Evolutionary conservation across 2,329 filamentous ascomycete species (phyloP).

Genomic region (Cladosporium colombiae): DNA sequence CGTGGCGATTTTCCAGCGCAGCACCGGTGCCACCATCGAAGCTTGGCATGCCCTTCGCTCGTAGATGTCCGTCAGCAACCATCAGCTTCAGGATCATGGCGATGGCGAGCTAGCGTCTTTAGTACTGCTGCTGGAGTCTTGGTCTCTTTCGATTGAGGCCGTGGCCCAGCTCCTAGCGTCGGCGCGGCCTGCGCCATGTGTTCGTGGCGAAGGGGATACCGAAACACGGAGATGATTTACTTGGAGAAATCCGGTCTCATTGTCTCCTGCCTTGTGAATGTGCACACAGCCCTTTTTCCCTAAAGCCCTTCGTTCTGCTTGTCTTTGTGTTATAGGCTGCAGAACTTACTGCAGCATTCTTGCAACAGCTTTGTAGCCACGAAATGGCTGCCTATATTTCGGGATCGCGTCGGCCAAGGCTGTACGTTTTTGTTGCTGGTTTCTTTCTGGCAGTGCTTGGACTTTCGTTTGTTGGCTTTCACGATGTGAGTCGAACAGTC

Average conservation of each 20-base stretch:
- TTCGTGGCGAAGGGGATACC: conserved; percentile 12
- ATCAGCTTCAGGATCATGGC: background rate
- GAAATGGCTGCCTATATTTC: background rate
- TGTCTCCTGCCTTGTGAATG: background rate
- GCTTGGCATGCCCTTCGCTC: background rate
- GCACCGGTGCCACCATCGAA: background rate
- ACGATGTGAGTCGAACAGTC: background rate
- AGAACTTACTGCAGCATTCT: background rate
- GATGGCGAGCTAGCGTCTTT: conserved; percentile 7
- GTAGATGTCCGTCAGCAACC: background rate
- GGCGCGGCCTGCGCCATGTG: conserved; percentile 7
- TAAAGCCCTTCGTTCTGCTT: background rate
- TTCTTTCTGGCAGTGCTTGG: conserved; percentile 6
- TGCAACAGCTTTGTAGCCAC: background rate
- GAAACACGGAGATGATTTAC: background rate
- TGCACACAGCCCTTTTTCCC: background rate
- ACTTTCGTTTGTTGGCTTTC: conserved; percentile 12
- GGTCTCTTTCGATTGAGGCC: background rate
- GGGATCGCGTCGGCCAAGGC: conserved; percentile 7
- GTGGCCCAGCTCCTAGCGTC: conserved; percentile 15
- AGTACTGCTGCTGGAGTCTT: conserved; percentile 1
- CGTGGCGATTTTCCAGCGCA: background rate
- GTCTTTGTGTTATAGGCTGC: background rate
- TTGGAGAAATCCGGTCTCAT: background rate
- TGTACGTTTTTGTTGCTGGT: conserved; percentile 10